Base-by-base conservation (phyloP, 768 basidiomycete genomes). In the Suillus weaverae region DNA sequence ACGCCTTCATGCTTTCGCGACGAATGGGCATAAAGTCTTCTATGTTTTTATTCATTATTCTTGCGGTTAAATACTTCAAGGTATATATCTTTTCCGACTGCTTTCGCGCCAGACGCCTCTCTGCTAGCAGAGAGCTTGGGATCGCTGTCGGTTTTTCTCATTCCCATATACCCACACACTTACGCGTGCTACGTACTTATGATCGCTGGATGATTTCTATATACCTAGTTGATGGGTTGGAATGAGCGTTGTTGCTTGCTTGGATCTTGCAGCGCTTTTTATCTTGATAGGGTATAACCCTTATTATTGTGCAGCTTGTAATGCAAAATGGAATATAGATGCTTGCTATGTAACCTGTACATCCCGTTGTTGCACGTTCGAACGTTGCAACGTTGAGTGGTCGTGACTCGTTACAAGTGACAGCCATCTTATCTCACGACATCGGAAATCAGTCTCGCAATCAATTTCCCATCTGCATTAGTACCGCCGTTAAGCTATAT, bases 201-300 rank as follows among this genome's bases (percentile, higher is more conserved):
- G 64, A 38, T 60, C 62, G 61, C 62, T 51, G 50, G 67, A n/a
- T 55, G 57, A 63, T 35, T 39, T 20, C 11, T 63, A 38, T 65
- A 13, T 59, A 30, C 66, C 66, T 76, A 72, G 73, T 76, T 64
- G 75, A 77, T 76, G 73, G 70, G 72, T 56, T 44, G 43, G 62
- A 62, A 61, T 68, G 62, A 68, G 57, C 35, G 39, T 61, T 41
- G 63, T 68, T 70, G 65, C 53, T 53, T 73, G 71, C 77, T 77
- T 66, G 73, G 71, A 77, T 68, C 79, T 74, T 76, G 74, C 74
- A 68, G 70, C 64, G 72, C 72, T 68, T 65, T 70, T 69, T 38
- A 62, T 57, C 66, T 60, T 51, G 35, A 33, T 44, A 6, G n/a
- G 11, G 32, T 33, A 35, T 33, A 61, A 68, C 67, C 62, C 14